These are phyloP conservation scores for Alternaria longipes DNA, from an alignment of 2,329 filamentous ascomycete genomes.

Conservation along the genomic window DNA sequence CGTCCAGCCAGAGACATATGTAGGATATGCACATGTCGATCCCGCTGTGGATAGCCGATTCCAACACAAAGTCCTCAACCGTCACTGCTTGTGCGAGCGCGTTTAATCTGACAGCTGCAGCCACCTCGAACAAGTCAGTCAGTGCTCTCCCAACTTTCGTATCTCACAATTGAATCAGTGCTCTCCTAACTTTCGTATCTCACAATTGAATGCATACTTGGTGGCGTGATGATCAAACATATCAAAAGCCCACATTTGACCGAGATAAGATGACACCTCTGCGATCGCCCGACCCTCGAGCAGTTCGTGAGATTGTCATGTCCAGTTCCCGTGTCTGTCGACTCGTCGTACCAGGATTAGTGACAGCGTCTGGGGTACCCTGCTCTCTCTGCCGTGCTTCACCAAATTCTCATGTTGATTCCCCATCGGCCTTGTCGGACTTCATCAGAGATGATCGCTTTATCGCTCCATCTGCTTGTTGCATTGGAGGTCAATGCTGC, in stretches of 20 bases:
- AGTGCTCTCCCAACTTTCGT: slow-evolving; percentile 1
- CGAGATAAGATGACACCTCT: slow-evolving; percentile 17
- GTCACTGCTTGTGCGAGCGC: slow-evolving; percentile 2
- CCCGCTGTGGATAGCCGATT: slow-evolving; percentile 7
- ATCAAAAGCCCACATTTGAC: slow-evolving; percentile 2
- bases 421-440: not conserved
- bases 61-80: slow-evolving; percentile 3
- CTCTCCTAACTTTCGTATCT: not conserved
- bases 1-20: slow-evolving; percentile 3
- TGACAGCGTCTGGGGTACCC: slow-evolving; percentile 24
- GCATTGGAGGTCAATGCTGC: slow-evolving; percentile 4
- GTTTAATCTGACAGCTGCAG: slow-evolving; percentile 11
- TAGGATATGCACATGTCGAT: slow-evolving; percentile 13
- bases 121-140: slow-evolving; percentile 3
- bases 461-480: not conserved
- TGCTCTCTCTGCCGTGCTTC: slow-evolving; percentile 12
- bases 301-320: slow-evolving; percentile 20
- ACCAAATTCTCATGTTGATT: slow-evolving; percentile 2
- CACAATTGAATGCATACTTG: not conserved
- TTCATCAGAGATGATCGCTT: slow-evolving; percentile 1
- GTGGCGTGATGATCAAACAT: slow-evolving; percentile 3
- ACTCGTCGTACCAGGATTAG: slow-evolving; percentile 16
- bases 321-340: slow-evolving; percentile 13
- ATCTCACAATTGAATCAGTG: not conserved
- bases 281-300: slow-evolving; percentile 21